Base-by-base conservation (phyloP, 768 basidiomycete species). In the Austroboletus festivus region DNA sequence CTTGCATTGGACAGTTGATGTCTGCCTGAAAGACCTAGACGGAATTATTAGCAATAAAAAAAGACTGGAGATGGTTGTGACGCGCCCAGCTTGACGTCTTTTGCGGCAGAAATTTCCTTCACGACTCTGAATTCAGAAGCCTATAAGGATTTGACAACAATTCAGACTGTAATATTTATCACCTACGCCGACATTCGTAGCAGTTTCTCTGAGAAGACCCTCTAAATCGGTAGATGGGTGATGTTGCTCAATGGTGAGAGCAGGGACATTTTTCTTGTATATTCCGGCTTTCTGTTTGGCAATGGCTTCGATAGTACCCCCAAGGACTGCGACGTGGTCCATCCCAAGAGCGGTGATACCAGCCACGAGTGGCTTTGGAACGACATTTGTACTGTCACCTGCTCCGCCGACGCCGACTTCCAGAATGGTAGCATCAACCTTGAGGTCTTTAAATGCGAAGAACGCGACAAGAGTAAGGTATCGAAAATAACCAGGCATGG, bases 271-370 rank as follows among this genome's bases (percentile, higher is more conserved):
- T 72, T 82, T 88, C 78, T 99, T 99, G 71, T 86, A 98, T 44
- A 99, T 98, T 2, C 96, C 96, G 23, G 86, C 91, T 67, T 99
- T 99, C 61, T 98, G 95, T 78, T 81, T 82, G 1, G 94, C 90
- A 54, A 99, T 98, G 60, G 96, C 90, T 28, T 73, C 68, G 4
- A 98, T 68, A 0, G 94, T 96, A 59, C 86, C 86, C 0, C 96
- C 96, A 2, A 99, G 75, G 21, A 96, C 82, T 47, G 76, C 71
- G 37, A 89, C 82, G 69, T 99, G 96, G 61, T 99, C 96, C 54
- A 97, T 80, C 1, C 96, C 96, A 12, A 99, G 75, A 4, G 91
- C 79, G 9, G 94, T 89, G 20, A 98, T 75, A 6, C 93, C 96
- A 6, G 94, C 89, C 21, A 86, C 86, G n/a, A 93, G 62, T 0